A percentile compares a stretch with the other conserved stretches of the same genome.
These are phyloP conservation scores for Tetrapisispora phaffii DNA, from an alignment of 805 yeast species.

Conservation along the genomic window DNA sequence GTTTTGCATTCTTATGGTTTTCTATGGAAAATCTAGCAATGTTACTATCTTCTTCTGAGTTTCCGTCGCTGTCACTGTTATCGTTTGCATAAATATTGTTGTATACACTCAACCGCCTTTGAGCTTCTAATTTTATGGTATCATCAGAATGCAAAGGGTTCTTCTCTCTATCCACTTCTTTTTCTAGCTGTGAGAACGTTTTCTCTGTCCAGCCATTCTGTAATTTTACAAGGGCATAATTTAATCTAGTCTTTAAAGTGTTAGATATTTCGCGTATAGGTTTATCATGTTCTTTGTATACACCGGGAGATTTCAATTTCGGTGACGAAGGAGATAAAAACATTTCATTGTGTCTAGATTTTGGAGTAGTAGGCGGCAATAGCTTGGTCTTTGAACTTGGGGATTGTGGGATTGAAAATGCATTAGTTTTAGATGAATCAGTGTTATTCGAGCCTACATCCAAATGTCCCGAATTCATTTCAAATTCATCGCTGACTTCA, in stretches of 20 bases:
- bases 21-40: neutral
- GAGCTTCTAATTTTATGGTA: slow-evolving; percentile 3
- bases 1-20: neutral
- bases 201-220: slow-evolving; percentile 29
- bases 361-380: slow-evolving; percentile 28
- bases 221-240: slow-evolving; percentile 34
- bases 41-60: neutral
- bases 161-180: slow-evolving; percentile 9
- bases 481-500: slow-evolving; percentile 1
- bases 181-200: slow-evolving; percentile 22
- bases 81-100: slow-evolving; percentile 5
- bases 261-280: slow-evolving; percentile 35
- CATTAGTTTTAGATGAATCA: slow-evolving; percentile 1
- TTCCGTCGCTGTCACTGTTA: slow-evolving; percentile 3
- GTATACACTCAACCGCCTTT: slow-evolving; percentile 8
- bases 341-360: slow-evolving; percentile 23
- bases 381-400: slow-evolving; percentile 13
- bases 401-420: slow-evolving; percentile 9
- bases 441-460: neutral
- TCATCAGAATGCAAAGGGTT: slow-evolving; percentile 7
- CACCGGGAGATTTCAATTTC: slow-evolving; percentile 23
- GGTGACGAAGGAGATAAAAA: slow-evolving; percentile 27
- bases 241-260: slow-evolving; percentile 32
- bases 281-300: slow-evolving; percentile 15
- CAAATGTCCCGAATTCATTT: slow-evolving; percentile 1